Base-by-base conservation (phyloP, 2,329 filamentous ascomycete species). In the Dactylellina haptotyla region DNA sequence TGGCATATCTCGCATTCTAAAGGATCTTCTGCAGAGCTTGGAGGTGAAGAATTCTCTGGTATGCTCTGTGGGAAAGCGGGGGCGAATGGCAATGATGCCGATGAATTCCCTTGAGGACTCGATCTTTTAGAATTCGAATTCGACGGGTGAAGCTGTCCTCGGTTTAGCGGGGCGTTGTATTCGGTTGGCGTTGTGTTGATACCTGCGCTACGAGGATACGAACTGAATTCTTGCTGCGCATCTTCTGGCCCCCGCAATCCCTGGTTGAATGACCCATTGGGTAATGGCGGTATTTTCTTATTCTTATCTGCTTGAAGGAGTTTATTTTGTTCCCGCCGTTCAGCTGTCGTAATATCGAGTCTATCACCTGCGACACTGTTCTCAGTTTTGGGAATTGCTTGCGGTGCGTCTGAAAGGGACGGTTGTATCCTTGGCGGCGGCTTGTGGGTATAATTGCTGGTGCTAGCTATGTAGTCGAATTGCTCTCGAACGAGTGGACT, bases 401-500 rank as follows among this genome's bases (percentile, higher is more conserved):
- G 2, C 14, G 25, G 46, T n/a, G 20, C 23, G 9, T 16, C 14
- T 12, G 37, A 41, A n/a, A 10, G 46, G 10, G 12, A 16, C 26
- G 46, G 26, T 18, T 2, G 12, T 30, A 25, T 5, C 14, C n/a
- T n/a, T n/a, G 26, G 16, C 10, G 4, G 48, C 4, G 46, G 46
- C 25, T 23, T 16, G 46, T 51, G n/a, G 3, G 50, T 20, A 34
- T 34, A 54, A 12, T 54, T 34, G n/a, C 23, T 54, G 8, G 50
- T 37, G 14, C 30, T 20, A 8, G 50, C 34, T 8, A 54, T n/a
- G 14, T 18, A 54, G 30, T 6, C 50, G 30, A 25, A 54, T 20
- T 54, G 50, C n/a, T 34, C 28, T 37, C 18, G 18, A 34, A 54
- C 50, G 9, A 54, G 30, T 34, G 50, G 50, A 30, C 50, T 54